phyloP scores from a whole-genome alignment of 495 filamentous ascomycete genomes.

The Aspergillus kassunensis region DNA sequence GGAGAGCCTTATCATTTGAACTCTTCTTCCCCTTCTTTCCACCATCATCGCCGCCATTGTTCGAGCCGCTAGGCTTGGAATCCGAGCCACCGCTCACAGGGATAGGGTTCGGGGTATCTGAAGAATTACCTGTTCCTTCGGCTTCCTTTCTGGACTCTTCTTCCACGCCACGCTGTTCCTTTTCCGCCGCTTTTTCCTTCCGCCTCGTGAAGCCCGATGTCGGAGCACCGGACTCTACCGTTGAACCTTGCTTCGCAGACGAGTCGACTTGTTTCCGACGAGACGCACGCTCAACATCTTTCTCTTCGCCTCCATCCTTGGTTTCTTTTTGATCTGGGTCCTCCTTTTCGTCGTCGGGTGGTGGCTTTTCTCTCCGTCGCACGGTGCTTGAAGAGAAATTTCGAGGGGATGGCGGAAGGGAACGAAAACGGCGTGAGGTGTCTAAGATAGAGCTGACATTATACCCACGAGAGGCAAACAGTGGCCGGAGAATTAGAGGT shows the following conservation, averaged over 20 bases:
- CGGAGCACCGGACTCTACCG: slow-evolving; percentile 27
- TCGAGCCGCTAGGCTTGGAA: slow-evolving; percentile 47
- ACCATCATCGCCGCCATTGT: slow-evolving; percentile 45
- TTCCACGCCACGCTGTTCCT: slow-evolving; percentile 36
- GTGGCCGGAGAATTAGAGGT: slow-evolving; percentile 30
- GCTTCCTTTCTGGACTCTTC: slow-evolving; percentile 42
- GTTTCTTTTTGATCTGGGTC: slow-evolving; percentile 32
- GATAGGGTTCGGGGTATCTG: slow-evolving; percentile 46
- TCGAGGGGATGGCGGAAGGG: slow-evolving; percentile 32
- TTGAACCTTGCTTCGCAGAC: slow-evolving; percentile 27
- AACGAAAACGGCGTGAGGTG: slow-evolving; percentile 24
- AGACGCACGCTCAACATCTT: slow-evolving; percentile 31
- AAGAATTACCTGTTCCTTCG: slow-evolving; percentile 39
- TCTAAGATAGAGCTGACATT: slow-evolving; percentile 35
- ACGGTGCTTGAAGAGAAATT: slow-evolving; percentile 42
- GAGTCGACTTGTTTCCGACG: slow-evolving; percentile 36
- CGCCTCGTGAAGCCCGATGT: slow-evolving; percentile 31
- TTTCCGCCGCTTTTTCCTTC: slow-evolving; percentile 37
- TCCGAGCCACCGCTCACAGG: slow-evolving; percentile 40
- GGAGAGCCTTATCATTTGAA: slow-evolving; percentile 65
- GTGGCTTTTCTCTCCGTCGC: slow-evolving; percentile 41
- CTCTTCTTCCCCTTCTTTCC: slow-evolving; percentile 60
- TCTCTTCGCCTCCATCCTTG: slow-evolving; percentile 31
- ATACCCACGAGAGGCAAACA: slow-evolving; percentile 31
- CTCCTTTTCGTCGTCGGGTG: slow-evolving; percentile 35